Conservation (phyloP, 768 basidiomycete species). For the Mycena chlorophos region DNA sequence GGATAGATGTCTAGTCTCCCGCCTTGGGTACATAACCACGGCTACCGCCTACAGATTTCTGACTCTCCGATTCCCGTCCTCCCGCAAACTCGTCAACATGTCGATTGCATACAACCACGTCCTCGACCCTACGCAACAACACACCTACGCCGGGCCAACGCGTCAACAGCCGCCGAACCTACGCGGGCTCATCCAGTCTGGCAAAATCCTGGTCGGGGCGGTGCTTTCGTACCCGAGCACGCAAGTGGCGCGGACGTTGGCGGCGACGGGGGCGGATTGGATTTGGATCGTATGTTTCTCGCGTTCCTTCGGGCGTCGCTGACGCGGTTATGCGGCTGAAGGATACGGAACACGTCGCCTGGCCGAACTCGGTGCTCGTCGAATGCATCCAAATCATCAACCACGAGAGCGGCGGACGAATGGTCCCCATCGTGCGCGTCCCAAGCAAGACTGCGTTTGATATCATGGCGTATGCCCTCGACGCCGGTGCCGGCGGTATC, state of each 20-base stretch:
- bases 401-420: slow-evolving; percentile 17
- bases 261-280: slow-evolving; percentile 21
- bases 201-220: slow-evolving; percentile 17
- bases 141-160: slow-evolving; percentile 13
- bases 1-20: too few species aligned
- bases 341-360: slow-evolving; percentile 20
- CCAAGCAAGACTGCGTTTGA: slow-evolving; percentile 20
- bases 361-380: slow-evolving; percentile 15
- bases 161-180: slow-evolving; percentile 19
- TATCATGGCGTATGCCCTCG: slow-evolving; percentile 13
- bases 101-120: neutral
- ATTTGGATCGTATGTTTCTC: slow-evolving; percentile 18
- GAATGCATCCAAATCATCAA: slow-evolving; percentile 20
- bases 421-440: slow-evolving; percentile 20
- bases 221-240: slow-evolving; percentile 21
- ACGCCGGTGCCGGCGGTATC: slow-evolving; percentile 20
- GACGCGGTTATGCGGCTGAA: neutral
- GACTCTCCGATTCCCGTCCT: neutral
- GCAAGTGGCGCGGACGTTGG: slow-evolving; percentile 20
- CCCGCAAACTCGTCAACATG: neutral
- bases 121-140: slow-evolving; percentile 7
- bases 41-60: too few species aligned
- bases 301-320: neutral
- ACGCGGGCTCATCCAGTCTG: slow-evolving; percentile 15
- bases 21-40: too few species aligned